Evolutionary conservation across 768 basidiomycete genomes (phyloP), one percentile per base, ranked within the genome.

Genomic region (Phaeolepiota aurea): DNA sequence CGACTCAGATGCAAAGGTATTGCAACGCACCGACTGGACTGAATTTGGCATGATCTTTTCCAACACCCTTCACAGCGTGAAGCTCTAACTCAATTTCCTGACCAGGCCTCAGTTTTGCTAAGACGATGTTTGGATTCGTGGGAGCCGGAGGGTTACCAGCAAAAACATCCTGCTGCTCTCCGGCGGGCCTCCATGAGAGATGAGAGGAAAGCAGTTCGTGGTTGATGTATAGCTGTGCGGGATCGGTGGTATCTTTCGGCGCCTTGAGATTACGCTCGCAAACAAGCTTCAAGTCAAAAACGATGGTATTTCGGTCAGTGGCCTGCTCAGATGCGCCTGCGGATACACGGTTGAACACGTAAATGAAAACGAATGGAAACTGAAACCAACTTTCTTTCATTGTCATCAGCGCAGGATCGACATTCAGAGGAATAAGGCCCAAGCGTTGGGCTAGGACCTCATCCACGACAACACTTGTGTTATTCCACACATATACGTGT

Each of bases 11-110:
- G 13, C 1, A 14, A 39, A 33, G 4, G 42, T 3, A 11, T 4
- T 33, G 33, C 3, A 3, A 63, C 76, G 42, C 50, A 87, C 92
- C 90, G 38, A 98, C 96, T 20, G 96, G 92, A 43, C 79, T 88
- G 58, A 88, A 99, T 57, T 99, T 99, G 34, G 96, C 92, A 52
- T 99, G 94, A 46, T 93, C 90, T 53, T 87, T 87, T 12, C 92
- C 92, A 12, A 88, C 77, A 11, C 90, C 87, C 53, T 98, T 98
- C 45, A 92, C 68, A 15, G 91, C 93, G 53, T 98, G 92, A 42
- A 93, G 53, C 52, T 91, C 85, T 65, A 88, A 76, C 31, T 87
- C 74, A 30, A 99, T 66, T 37, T 74, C 70, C 61, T 99, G 96
- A 3, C 93, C 94, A 0, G 94, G 94, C 33, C 93, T 71, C 38